Conservation (phyloP, 2,329 filamentous ascomycete species). For the Ophiocordyceps camponoti-saundersi region DNA sequence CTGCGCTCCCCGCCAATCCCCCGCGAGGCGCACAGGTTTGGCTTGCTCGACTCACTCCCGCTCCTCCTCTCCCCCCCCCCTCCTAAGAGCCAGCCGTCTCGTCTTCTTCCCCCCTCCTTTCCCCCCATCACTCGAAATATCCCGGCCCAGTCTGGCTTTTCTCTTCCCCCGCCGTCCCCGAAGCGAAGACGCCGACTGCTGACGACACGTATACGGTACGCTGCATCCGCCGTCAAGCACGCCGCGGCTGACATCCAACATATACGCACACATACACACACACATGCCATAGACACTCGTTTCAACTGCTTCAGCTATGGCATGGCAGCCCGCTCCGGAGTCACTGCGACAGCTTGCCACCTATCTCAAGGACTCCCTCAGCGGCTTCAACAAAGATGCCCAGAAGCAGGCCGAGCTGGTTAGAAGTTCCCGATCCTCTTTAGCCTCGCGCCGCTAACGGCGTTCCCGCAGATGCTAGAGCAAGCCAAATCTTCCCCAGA, state of each 20-base stretch:
- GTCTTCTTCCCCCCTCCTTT: neutral
- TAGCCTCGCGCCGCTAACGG: neutral
- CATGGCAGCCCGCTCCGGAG: constrained; percentile 82
- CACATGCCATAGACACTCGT: neutral
- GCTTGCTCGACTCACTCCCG: neutral
- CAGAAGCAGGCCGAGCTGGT: constrained; percentile 86
- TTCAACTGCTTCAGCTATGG: constrained; percentile 37
- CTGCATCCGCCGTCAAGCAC: neutral
- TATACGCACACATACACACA: neutral
- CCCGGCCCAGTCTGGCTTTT: neutral
- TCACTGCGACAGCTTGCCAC: constrained; percentile 76
- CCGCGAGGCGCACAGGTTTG: neutral
- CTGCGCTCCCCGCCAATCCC: constrained; percentile 4
- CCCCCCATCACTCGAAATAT: neutral
- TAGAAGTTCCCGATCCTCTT: constrained; percentile 15
- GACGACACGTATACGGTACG: neutral
- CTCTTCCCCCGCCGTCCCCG: neutral
- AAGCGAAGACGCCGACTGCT: neutral
- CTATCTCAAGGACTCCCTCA: constrained; percentile 84
- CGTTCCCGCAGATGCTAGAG: constrained; percentile 58
- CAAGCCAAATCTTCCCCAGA: constrained; percentile 81
- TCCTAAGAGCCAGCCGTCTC: neutral
- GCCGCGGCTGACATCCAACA: neutral
- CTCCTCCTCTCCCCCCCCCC: neutral
- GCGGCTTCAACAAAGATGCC: constrained; percentile 58